Percentiles rank a stretch among this genome's conserved stretches.
These are phyloP conservation scores for Gilbertella persicaria DNA, from an alignment of 371 early-diverging fungal species.

Conservation along the genomic window DNA sequence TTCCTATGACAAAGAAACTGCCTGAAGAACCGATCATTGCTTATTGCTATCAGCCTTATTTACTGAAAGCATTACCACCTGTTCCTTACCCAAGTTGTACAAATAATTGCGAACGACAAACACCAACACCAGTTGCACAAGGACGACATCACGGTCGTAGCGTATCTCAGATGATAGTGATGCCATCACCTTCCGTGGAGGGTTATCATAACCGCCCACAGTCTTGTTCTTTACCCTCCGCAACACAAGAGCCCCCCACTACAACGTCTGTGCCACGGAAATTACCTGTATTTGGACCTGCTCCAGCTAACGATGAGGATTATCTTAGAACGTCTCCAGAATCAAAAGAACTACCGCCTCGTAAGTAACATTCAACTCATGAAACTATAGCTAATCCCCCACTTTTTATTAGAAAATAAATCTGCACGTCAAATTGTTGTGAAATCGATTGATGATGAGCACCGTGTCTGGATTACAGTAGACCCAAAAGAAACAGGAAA, in stretches of 20 bases:
- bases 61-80: not conserved
- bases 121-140: not conserved
- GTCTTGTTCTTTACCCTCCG: not conserved
- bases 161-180: no score
- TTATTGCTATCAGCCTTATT: not conserved
- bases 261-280: no score
- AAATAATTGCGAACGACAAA: not conserved
- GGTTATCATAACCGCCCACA: not conserved
- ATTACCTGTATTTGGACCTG: no score
- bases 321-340: not conserved
- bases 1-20: not conserved
- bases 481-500: slow-evolving; percentile 41
- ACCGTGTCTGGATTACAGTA: slow-evolving; percentile 43
- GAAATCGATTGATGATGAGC: slow-evolving; percentile 38
- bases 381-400: not conserved
- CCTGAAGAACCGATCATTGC: not conserved
- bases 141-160: not conserved
- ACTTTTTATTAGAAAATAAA: slow-evolving; percentile 3
- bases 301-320: not conserved
- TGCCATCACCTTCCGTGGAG: no score
- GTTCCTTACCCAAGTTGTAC: not conserved
- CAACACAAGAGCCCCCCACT: no score
- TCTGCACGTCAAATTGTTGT: slow-evolving; percentile 40
- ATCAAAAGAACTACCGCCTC: not conserved
- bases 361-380: no score